Conservation (phyloP, 306 rosid genomes). For the Ammopiptanthus mongolicus region DNA sequence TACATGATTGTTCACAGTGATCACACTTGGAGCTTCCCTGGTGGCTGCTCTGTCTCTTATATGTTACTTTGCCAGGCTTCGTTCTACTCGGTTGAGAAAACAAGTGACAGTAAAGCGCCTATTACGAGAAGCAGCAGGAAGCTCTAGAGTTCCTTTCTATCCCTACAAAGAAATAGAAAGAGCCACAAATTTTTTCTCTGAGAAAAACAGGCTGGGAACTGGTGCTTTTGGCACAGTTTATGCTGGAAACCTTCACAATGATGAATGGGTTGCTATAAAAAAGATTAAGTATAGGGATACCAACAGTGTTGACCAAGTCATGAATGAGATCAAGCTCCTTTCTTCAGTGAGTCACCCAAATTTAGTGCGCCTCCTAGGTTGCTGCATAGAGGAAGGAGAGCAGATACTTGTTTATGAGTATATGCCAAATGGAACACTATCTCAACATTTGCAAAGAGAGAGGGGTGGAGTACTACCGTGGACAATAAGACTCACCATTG, state of each 20-base stretch:
- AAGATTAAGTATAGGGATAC: slow-evolving; percentile 76
- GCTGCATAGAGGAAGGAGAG: slow-evolving; percentile 84
- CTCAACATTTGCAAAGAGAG: slow-evolving; percentile 77
- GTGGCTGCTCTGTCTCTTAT: slow-evolving; percentile 42
- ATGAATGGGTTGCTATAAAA: slow-evolving; percentile 78
- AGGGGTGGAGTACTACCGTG: slow-evolving; percentile 70
- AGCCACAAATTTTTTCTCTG: slow-evolving; percentile 75
- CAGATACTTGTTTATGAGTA: slow-evolving; percentile 90
- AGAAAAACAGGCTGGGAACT: slow-evolving; percentile 73
- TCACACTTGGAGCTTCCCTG: slow-evolving; percentile 44
- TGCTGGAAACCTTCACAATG: slow-evolving; percentile 70
- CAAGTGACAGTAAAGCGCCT: slow-evolving; percentile 64
- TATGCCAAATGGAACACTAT: slow-evolving; percentile 89
- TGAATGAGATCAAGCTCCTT: slow-evolving; percentile 92
- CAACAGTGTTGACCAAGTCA: slow-evolving; percentile 78
- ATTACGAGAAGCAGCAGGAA: slow-evolving; percentile 80
- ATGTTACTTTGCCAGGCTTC: slow-evolving; percentile 52
- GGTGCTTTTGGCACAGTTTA: slow-evolving; percentile 95
- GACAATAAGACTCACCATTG: slow-evolving; percentile 80
- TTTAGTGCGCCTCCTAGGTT: slow-evolving; percentile 86
- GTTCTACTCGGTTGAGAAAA: slow-evolving; percentile 59
- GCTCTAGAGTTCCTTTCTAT: slow-evolving; percentile 59
- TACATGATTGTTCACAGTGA: slow-evolving; percentile 36
- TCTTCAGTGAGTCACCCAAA: slow-evolving; percentile 96
- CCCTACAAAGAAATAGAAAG: slow-evolving; percentile 75